Evolutionary conservation across 768 basidiomycete genomes (phyloP), one percentile per base, ranked within the genome.

Genomic region (Boletus coccyginus): DNA sequence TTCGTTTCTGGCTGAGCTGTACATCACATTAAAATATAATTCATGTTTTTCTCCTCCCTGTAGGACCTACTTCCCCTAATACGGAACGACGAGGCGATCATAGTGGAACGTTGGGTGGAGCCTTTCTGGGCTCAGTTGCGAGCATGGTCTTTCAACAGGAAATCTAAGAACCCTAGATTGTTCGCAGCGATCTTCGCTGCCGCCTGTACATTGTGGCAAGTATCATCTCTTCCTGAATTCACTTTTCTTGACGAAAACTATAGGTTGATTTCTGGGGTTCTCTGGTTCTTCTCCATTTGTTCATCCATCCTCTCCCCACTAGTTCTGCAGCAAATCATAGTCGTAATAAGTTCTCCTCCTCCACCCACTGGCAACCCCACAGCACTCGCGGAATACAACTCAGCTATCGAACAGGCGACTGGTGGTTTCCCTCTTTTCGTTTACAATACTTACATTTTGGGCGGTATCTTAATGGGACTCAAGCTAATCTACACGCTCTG

Each of bases 381-480:
- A 17, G 64, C 59, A 2, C 58, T 69, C 11, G 62, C 64, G 11
- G 59, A 58, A 49, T 70, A 57, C 40, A 62, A 54, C 14, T 38
- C 58, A 6, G 45, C n/a, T 10, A 68, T 70, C 27, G 44, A 66
- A 56, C 24, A 46, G 38, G 40, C 39, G n/a, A 70, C 68, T 5
- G 68, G 68, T n/a, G 68, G 68, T 31, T 68, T 70, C 45, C 68
- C 68, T 40, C 61, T 70, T 7, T 61, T 70, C 42, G 17, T 63
- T 19, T 55, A 69, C 53, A 54, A 55, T 33, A 69, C 68, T 42
- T 70, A 67, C 38, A 57, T 51, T 11, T 40, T 70, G 40, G 69
- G 50, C 7, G 56, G 60, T 41, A 57, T 69, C 16, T 57, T 70
- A 31, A 61, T 70, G 47, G 66, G 33, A 29, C 46, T 69, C 55